A percentile compares a stretch with the other conserved stretches of the same genome.
phyloP scores from a whole-genome alignment of 345 rosid genomes.

The Anacardium occidentale region DNA sequence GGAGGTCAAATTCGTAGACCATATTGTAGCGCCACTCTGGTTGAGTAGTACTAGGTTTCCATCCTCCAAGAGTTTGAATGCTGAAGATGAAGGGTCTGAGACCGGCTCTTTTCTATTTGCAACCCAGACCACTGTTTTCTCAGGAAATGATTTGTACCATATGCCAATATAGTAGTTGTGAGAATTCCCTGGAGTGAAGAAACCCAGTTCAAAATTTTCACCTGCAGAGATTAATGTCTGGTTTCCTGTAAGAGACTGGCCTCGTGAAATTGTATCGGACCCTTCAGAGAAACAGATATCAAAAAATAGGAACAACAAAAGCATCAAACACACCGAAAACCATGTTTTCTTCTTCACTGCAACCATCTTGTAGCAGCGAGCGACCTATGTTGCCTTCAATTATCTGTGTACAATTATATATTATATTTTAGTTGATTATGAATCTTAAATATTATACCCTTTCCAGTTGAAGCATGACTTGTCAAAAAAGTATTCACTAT shows the following conservation, averaged over 20 bases:
- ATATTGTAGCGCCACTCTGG: conserved; percentile 4
- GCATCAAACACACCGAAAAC: not conserved
- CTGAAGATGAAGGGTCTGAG: conserved; percentile 11
- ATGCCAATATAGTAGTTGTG: conserved; percentile 28
- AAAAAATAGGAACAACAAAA: not conserved
- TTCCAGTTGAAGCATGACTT: too few species aligned
- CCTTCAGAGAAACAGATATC: not conserved
- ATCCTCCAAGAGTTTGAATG: conserved; percentile 13
- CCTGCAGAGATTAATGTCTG: conserved; percentile 24
- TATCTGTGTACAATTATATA: not conserved
- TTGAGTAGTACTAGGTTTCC: conserved; percentile 28
- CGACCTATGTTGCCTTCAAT: not conserved
- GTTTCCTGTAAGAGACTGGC: conserved; percentile 18
- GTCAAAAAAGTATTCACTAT: too few species aligned
- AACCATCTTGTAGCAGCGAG: not conserved
- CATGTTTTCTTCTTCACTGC: not conserved
- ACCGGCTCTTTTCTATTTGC: conserved; percentile 29
- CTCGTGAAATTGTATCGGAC: not conserved
- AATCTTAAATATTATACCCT: too few species aligned
- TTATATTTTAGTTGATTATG: too few species aligned
- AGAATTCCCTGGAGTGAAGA: conserved; percentile 29
- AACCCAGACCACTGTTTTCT: conserved; percentile 25
- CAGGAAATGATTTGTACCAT: conserved; percentile 24
- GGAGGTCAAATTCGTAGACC: conserved; percentile 26
- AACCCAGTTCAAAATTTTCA: conserved; percentile 26